Conservation (phyloP, 495 filamentous ascomycete species). For the Aspergillus baeticus region DNA sequence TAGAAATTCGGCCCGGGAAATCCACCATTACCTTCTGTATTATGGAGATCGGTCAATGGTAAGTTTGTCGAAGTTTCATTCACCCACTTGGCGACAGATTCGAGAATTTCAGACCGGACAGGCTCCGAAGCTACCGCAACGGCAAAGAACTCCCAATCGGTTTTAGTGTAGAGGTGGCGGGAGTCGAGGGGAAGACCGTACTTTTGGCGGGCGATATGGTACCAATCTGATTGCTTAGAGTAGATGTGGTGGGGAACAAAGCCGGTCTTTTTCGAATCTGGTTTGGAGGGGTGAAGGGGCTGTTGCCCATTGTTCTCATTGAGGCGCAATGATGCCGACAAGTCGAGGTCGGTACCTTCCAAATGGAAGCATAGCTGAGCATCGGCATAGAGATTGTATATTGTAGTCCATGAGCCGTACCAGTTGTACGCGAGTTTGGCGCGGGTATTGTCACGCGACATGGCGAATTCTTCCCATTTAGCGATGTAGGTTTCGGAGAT, state of each 20-base stretch:
- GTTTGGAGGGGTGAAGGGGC: constrained; percentile 31
- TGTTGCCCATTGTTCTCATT: constrained; percentile 14
- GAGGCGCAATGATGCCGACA: background rate
- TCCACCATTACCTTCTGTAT: constrained; percentile 68
- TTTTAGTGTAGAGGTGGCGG: constrained; percentile 86
- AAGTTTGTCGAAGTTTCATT: constrained; percentile 78
- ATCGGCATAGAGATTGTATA: constrained; percentile 89
- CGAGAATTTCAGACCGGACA: constrained; percentile 69
- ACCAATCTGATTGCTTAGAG: constrained; percentile 81
- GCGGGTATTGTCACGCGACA: constrained; percentile 78
- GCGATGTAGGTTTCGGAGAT: constrained; percentile 75
- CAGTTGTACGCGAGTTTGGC: constrained; percentile 92
- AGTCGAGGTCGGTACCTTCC: constrained; percentile 34
- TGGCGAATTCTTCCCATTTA: constrained; percentile 79
- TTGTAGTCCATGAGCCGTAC: constrained; percentile 93
- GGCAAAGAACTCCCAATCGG: constrained; percentile 90
- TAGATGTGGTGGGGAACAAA: constrained; percentile 76
- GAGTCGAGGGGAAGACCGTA: constrained; percentile 87
- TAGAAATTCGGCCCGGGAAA: constrained; percentile 72
- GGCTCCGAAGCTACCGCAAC: constrained; percentile 70
- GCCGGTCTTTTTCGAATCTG: constrained; percentile 30
- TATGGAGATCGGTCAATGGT: constrained; percentile 82
- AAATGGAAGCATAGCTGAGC: constrained; percentile 80
- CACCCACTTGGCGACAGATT: constrained; percentile 78
- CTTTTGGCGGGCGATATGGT: constrained; percentile 73